Base-by-base conservation (phyloP, 2,329 filamentous ascomycete species). In the Helotiales sp. region DNA sequence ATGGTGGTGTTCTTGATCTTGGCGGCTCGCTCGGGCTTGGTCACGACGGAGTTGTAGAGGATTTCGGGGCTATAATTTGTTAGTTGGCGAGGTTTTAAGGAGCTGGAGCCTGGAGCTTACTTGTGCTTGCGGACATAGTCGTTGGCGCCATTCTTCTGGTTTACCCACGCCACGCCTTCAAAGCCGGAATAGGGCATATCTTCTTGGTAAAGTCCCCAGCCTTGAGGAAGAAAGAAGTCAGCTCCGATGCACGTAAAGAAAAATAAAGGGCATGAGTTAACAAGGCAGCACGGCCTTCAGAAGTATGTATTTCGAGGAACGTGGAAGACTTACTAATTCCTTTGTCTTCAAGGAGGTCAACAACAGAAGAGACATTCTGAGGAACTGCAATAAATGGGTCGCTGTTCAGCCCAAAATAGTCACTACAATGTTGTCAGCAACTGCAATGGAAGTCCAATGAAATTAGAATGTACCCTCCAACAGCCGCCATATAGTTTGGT, bases 111-210 rank as follows among this genome's bases (percentile, higher is more conserved):
- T 13, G 20, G 28, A 11, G 75, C 80, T 52, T 81, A 84, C 76
- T 94, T 93, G 81, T 96, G 92, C 81, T 96, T 95, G 75, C 93
- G 89, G 7, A 95, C 91, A 76, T 96, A 96, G 80, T 90, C 87
- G 74, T 93, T 91, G 58, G 85, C 84, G 32, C 86, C 85, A 2
- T 85, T 91, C 72, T 86, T 69, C 70, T 87, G 87, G 78, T 93
- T 93, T 64, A 87, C 82, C 77, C 82, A 92, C 0, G 80, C 81
- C 40, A 78, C 78, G 26, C 91, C 91, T 77, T 92, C 85, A 79
- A 87, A 95, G 13, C 92, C 92, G 1, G 87, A 83, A 79, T 88
- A 93, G 1, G 92, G 92, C 83, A 91, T 84, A 74, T 92, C 89
- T 77, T 96, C 92, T 78, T 93, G 87, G 80, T 95, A 96, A 70